Base-by-base conservation (phyloP, 2,329 filamentous ascomycete genomes). In the Botrytis squamosa region DNA sequence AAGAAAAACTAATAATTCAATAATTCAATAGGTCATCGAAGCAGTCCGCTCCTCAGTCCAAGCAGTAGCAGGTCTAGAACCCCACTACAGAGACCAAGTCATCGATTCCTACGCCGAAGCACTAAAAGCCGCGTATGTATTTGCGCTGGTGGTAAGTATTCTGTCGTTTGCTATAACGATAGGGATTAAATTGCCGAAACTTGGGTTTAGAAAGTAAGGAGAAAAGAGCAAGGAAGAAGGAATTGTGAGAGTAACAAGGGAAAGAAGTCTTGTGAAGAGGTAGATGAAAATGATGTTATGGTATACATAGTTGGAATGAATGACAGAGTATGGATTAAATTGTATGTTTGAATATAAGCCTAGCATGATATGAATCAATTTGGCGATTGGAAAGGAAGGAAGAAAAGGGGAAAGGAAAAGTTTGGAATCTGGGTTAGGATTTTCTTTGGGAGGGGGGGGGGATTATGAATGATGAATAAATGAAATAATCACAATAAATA, bases 31-130 rank as follows among this genome's bases (percentile, higher is more conserved):
- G 79, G 83, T 90, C n/a, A 86, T 90, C 59, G 82, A 82, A 63
- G 81, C 80, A 62, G 88, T 89, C 6, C 82, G 88, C 63, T 82
- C 83, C 75, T 88, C 85, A n/a, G 87, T 90, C 36, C 86, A 86
- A 78, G 85, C 86, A 9, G 84, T 90, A 4, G 80, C 83, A 10
- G 79, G 80, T 38, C 80, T 90, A 49, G 82, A 75, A 66, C 79
- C 80, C 22, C 75, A 79, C n/a, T 87, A 88, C 62, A 82, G 84
- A 62, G 84, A 86, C 66, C 87, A 90, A 81, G 89, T 89, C 33
- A 83, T 89, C 4, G 78, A 80, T 72, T 87, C 86, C 75, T 90
- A 90, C 76, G 86, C 86, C 75, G 83, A 85, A 0, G 84, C 88
- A 0, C 78, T 90, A 40, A 80, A 82, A 65, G 78, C 83, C 10